Evolutionary conservation across 1,284 basidiomycete species (phyloP), one percentile per base, ranked within the genome.

Genomic region (Inonotus obliquus): DNA sequence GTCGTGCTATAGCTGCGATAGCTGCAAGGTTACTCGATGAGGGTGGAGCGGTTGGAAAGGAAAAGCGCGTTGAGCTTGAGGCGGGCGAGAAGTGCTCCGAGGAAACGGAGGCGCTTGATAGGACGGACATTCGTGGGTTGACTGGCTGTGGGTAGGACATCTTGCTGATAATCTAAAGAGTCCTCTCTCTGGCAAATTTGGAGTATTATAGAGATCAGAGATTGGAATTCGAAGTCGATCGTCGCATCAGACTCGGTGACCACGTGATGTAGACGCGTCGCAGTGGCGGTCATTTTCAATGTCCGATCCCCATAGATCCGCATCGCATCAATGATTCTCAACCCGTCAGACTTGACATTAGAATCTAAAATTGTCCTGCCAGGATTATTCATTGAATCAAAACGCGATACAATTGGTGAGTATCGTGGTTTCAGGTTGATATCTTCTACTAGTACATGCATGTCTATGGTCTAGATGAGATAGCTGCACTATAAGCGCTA

Each of bases 11-110:
- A 4, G 74, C 69, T 1, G 79, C 73, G 65, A 79, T 84, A 5
- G 74, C 69, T 19, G 69, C 68, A 54, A 75, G 67, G 4, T 77
- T 70, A 2, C 77, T 77, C 57, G 76, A 74, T 59, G 81, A 77
- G 41, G 83, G 81, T 3, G 83, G 79, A 4, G 77, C 75, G 1
- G 84, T 79, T 0, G 86, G 83, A 3, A 89, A 74, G 7, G 89
- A 89, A 74, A 89, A 90, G 41, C 88, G 80, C 1, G 84, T 79
- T 0, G 86, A 83, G 14, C 79, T 80, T 0, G 80, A 74, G 2
- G 84, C 81, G 1, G 87, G 82, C 0, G 87, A 86, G 57, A 84
- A 75, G 68, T 84, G 81, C 54, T 89, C 87, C 7, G 87, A 86
- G 19, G 84, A 83, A 60, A 83, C 77, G 6, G 86, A 85, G 1